phyloP scores from a whole-genome alignment of 768 basidiomycete species.

The Mycena epipterygia region DNA sequence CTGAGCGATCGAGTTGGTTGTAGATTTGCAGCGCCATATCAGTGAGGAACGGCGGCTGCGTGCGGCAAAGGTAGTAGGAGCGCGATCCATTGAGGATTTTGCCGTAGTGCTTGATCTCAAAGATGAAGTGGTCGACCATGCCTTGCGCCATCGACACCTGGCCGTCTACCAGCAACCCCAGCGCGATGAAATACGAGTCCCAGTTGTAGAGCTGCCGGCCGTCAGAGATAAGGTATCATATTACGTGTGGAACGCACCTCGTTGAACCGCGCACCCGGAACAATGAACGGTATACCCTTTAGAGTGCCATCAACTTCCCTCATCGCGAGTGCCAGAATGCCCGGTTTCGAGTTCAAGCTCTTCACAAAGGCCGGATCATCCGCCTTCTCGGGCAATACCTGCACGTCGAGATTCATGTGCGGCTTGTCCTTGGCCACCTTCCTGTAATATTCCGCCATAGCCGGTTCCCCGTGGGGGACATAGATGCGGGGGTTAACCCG shows the following conservation, averaged over 20 bases:
- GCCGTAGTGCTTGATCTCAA: slow-evolving; percentile 98
- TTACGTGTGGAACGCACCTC: slow-evolving; percentile 67
- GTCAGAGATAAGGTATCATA: slow-evolving; percentile 16
- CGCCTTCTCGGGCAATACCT: slow-evolving; percentile 87
- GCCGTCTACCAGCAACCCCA: slow-evolving; percentile 95
- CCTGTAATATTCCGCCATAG: slow-evolving; percentile 96
- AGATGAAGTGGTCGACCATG: slow-evolving; percentile 99
- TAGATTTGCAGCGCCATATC: slow-evolving; percentile 99
- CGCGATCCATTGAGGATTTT: slow-evolving; percentile 98
- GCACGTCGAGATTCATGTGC: slow-evolving; percentile 93
- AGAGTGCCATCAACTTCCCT: slow-evolving; percentile 88
- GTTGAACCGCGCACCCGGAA: slow-evolving; percentile 95
- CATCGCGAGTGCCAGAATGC: slow-evolving; percentile 96
- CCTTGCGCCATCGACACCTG: slow-evolving; percentile 95
- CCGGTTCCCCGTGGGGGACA: slow-evolving; percentile 92
- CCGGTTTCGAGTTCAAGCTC: slow-evolving; percentile 94
- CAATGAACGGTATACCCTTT: slow-evolving; percentile 96
- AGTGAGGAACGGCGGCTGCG: slow-evolving; percentile 98
- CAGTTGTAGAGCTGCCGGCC: slow-evolving; percentile 85
- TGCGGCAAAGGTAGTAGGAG: slow-evolving; percentile 94
- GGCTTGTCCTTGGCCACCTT: slow-evolving; percentile 92
- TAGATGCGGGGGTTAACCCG: slow-evolving; percentile 94
- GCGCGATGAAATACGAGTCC: slow-evolving; percentile 95
- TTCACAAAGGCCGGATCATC: slow-evolving; percentile 93
- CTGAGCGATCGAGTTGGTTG: slow-evolving; percentile 92